Evolutionary conservation across 2,329 filamentous ascomycete species (phyloP).

Genomic region (Trichoderma sp.): DNA sequence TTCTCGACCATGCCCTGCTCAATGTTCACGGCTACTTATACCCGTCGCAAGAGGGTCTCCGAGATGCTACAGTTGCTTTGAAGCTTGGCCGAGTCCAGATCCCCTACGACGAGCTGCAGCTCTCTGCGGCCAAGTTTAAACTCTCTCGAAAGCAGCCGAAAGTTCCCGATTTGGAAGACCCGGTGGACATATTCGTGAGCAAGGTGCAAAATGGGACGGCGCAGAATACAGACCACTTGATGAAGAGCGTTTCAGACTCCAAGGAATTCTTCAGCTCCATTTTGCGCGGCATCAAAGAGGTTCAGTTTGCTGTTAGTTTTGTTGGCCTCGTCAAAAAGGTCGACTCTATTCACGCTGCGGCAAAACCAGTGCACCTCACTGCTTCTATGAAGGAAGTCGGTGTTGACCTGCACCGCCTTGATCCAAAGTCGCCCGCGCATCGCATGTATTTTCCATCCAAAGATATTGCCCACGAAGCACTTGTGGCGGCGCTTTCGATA

Average conservation of each 20-base stretch:
- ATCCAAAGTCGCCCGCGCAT: conserved; percentile 90
- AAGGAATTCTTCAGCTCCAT: conserved; percentile 91
- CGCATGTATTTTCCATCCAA: conserved; percentile 96
- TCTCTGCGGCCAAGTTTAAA: conserved; percentile 63
- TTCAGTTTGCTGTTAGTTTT: conserved; percentile 93
- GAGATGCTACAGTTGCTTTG: conserved; percentile 85
- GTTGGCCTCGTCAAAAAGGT: conserved; percentile 84
- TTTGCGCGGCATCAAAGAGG: conserved; percentile 89
- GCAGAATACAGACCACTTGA: conserved; percentile 67
- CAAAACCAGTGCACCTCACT: conserved; percentile 78
- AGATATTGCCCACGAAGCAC: conserved; percentile 91
- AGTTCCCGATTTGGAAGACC: conserved; percentile 45
- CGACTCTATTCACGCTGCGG: conserved; percentile 65
- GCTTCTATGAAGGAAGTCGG: conserved; percentile 96
- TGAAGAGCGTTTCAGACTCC: conserved; percentile 85
- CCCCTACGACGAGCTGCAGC: conserved; percentile 82
- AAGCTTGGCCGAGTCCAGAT: conserved; percentile 91
- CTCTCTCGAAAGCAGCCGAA: conserved; percentile 44
- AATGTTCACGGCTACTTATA: conserved; percentile 93
- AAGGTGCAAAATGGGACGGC: conserved; percentile 67
- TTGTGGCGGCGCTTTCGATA: conserved; percentile 89
- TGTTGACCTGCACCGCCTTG: conserved; percentile 86
- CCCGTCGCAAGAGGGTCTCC: conserved; percentile 80
- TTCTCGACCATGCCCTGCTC: conserved; percentile 84
- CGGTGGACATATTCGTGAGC: conserved; percentile 69